Base-by-base conservation (phyloP, 2,329 filamentous ascomycete genomes). In the Cyphellophora europaea region DNA sequence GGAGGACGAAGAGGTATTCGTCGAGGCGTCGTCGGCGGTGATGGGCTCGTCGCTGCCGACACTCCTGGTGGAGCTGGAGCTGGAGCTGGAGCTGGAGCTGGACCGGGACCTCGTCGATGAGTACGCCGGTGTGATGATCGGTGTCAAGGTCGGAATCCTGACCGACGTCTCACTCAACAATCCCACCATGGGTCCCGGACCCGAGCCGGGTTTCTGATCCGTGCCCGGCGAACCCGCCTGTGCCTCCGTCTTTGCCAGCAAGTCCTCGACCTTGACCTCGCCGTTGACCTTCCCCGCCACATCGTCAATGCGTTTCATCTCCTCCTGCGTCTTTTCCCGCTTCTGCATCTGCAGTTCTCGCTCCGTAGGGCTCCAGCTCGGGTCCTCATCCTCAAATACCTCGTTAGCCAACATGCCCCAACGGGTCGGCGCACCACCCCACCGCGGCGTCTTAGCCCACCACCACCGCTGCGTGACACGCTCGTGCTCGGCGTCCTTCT, bases 381-480 rank as follows among this genome's bases (percentile, higher is more conserved):
- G 49, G 32, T 50, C 44, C 12, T 49, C 44, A 15, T 45, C 45
- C 33, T 49, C 42, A 35, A 40, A 45, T 4, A 45, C 38, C 37
- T 47, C 44, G 29, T 32, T 36, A 10, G 45, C 41, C 14, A 49
- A 33, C 33, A 44, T 42, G 23, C 60, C 54, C 29, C 55, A 56
- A 37, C 57, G 53, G 14, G 56, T 55, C 10, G 55, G 49, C 1
- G 57, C 59, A 17, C 72, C 73, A 33, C 74, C 74, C 64, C 72
- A 78, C 35, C 74, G 63, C 16, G 67, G 64, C 33, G 56, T 62
- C 3, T 57, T 65, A 3, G 72, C 70, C 71, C 72, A 79, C 74
- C 75, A 79, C 48, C 72, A 65, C 3, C 69, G 70, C 10, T 16
- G 15, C 6, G 30, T 32, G 15, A 18, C 30, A 6, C 19, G 14